Evolutionary conservation across 768 basidiomycete species (phyloP).

Genomic region (Mycena leptocephala): DNA sequence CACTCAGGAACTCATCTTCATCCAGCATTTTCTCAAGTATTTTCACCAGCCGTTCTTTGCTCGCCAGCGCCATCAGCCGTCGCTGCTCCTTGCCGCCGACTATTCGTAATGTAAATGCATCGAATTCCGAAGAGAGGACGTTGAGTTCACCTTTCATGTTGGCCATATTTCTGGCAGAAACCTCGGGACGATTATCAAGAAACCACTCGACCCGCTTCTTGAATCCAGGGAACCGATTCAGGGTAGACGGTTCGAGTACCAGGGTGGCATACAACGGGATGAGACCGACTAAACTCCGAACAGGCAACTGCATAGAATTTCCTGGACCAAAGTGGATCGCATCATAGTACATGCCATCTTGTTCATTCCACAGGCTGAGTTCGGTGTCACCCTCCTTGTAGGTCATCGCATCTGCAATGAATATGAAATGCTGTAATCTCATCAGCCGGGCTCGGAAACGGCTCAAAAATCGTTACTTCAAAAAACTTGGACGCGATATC

Average conservation of each 20-base stretch:
- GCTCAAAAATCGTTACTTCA: conserved; percentile 66
- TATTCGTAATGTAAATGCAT: conserved; percentile 31
- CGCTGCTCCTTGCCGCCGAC: conserved; percentile 87
- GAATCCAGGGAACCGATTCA: conserved; percentile 97
- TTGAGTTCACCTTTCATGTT: conserved; percentile 85
- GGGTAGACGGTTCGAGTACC: conserved; percentile 90
- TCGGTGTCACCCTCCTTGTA: conserved; percentile 86
- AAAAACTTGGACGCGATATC: conserved; percentile 99
- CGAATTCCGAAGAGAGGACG: neutral
- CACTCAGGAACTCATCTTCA: conserved; percentile 96
- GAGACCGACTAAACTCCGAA: conserved; percentile 96
- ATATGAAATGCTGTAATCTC: conserved; percentile 89
- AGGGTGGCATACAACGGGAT: conserved; percentile 97
- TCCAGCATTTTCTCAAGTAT: conserved; percentile 98
- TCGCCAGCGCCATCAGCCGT: conserved; percentile 89
- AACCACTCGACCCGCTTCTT: conserved; percentile 99
- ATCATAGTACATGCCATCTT: conserved; percentile 99
- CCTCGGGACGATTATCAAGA: conserved; percentile 91
- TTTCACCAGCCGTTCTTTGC: conserved; percentile 89
- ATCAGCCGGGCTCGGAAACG: conserved; percentile 22
- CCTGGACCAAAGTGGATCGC: conserved; percentile 92
- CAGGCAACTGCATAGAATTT: conserved; percentile 90
- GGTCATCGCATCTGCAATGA: conserved; percentile 99
- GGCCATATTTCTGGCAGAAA: conserved; percentile 94
- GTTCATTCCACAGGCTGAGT: conserved; percentile 93